Percentiles rank a stretch among this genome's conserved stretches.
Evolutionary conservation across 176 grass and related monocot species (phyloP).

Genomic region (Calamus simplicifolius): DNA sequence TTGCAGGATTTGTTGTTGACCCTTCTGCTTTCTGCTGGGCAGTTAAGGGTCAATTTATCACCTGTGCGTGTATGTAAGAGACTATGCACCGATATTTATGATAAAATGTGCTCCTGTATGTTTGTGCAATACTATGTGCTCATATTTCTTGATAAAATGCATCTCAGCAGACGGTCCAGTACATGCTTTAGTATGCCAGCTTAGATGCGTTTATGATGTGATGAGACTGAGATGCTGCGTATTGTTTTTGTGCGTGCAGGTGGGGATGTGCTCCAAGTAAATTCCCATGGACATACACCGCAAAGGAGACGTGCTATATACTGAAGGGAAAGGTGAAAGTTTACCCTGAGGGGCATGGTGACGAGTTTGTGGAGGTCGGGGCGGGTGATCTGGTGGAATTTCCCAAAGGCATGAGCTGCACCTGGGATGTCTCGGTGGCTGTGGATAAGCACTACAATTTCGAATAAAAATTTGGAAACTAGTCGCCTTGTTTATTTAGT

Average conservation of each 20-base stretch:
- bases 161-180: too few species aligned
- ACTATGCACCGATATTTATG: too few species aligned
- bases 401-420: slow-evolving; percentile 90
- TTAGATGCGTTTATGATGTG: too few species aligned
- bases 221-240: neutral
- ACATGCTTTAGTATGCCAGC: too few species aligned
- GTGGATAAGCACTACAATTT: slow-evolving; percentile 96
- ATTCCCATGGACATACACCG: slow-evolving; percentile 82
- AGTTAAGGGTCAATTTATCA: too few species aligned
- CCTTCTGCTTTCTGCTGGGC: too few species aligned
- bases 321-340: slow-evolving; percentile 97
- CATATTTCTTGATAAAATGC: too few species aligned
- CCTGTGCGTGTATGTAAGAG: too few species aligned
- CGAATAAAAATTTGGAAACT: slow-evolving; percentile 25
- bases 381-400: slow-evolving; percentile 91
- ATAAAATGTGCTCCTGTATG: too few species aligned
- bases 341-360: slow-evolving; percentile 71
- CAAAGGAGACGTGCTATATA: slow-evolving; percentile 95
- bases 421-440: slow-evolving; percentile 83
- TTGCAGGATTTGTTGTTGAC: too few species aligned
- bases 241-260: slow-evolving; percentile 17
- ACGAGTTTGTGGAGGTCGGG: slow-evolving; percentile 77
- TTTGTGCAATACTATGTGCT: too few species aligned
- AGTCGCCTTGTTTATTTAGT: too few species aligned
- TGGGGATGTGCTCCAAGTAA: slow-evolving; percentile 86